Evolutionary conservation across 345 rosid genomes (phyloP).

Genomic region (Camelina hispida): DNA sequence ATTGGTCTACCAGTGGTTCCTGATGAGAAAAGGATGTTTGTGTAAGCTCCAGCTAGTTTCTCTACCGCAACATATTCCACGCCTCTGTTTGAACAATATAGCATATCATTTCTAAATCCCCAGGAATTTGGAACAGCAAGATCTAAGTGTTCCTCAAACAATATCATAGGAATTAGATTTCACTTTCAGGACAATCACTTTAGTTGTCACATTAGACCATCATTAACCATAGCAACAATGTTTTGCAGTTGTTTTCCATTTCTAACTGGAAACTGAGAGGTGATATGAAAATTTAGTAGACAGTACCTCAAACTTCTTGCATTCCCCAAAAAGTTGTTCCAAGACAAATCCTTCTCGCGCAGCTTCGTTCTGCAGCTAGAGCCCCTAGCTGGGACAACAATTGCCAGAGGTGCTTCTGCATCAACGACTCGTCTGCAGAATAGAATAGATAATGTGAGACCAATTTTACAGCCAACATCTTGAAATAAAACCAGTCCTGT

Average conservation of each 20-base stretch:
- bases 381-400: constrained; percentile 73
- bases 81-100: constrained; percentile 55
- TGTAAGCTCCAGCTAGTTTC: constrained; percentile 73
- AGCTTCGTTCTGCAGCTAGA: constrained; percentile 53
- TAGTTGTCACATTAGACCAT: not conserved
- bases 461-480: constrained; percentile 16
- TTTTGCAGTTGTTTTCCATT: constrained; percentile 10
- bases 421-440: constrained; percentile 86
- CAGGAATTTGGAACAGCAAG: not conserved
- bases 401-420: constrained; percentile 84
- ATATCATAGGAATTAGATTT: not conserved
- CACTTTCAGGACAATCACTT: not conserved
- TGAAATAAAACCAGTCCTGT: constrained; percentile 3
- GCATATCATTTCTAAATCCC: not conserved
- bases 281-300: not conserved
- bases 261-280: not conserved
- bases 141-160: not conserved
- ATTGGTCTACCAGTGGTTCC: constrained; percentile 88
- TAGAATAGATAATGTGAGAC: constrained; percentile 46
- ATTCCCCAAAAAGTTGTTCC: constrained; percentile 71
- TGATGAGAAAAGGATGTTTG: constrained; percentile 94
- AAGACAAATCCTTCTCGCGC: constrained; percentile 80
- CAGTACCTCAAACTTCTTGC: constrained; percentile 62
- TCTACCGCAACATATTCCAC: constrained; percentile 74
- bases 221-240: not conserved